Evolutionary conservation across 1,139 yeast genomes (phyloP).

Genomic region (Waltiozyma sp.): DNA sequence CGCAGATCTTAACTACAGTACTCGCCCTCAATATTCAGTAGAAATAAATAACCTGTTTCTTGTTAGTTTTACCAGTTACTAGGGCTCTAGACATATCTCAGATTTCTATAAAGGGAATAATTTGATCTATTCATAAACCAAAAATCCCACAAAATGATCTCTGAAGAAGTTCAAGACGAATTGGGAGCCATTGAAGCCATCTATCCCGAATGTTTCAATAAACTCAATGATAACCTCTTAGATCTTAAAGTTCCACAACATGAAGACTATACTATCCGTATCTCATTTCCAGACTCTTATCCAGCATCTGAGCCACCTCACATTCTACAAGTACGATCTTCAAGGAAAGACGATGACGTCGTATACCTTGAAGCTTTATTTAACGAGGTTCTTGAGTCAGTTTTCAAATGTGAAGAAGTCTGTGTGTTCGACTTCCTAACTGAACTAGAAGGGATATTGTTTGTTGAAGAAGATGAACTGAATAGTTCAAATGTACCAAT

Average conservation of each 20-base stretch:
- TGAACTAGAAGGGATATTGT: conserved; percentile 45
- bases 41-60: too few species aligned
- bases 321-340: conserved; percentile 39
- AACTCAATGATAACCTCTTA: conserved; percentile 31
- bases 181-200: conserved; percentile 78
- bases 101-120: too few species aligned
- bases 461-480: conserved; percentile 22
- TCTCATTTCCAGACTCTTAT: conserved; percentile 60
- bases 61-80: too few species aligned
- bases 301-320: conserved; percentile 51
- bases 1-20: too few species aligned
- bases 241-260: conserved; percentile 56
- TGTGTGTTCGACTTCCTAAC: conserved; percentile 70
- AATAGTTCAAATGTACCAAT: background rate
- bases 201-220: conserved; percentile 52
- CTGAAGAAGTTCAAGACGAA: conserved; percentile 64
- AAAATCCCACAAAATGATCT: conserved; percentile 6
- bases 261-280: conserved; percentile 42
- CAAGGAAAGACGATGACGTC: conserved; percentile 23
- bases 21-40: too few species aligned
- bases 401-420: conserved; percentile 51
- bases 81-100: too few species aligned
- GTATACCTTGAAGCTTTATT: conserved; percentile 34
- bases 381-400: conserved; percentile 36
- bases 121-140: too few species aligned